Conservation (phyloP, 2,329 filamentous ascomycete species). For the Clonostachys rosea region DNA sequence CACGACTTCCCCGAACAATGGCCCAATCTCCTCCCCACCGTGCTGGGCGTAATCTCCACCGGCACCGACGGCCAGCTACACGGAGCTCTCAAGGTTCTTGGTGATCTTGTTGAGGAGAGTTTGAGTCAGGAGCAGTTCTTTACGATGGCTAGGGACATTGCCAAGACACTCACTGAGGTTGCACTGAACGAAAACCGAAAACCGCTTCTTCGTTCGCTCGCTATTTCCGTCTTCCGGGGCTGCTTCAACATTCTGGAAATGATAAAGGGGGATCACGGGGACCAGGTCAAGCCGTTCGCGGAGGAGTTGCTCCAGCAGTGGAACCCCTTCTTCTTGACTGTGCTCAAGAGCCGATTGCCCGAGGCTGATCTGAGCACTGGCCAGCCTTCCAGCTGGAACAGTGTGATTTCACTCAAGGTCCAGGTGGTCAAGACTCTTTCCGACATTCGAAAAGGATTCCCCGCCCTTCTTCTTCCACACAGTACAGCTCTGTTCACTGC, state of each 20-base stretch:
- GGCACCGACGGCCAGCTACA: constrained; percentile 79
- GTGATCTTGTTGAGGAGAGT: constrained; percentile 88
- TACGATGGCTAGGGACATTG: constrained; percentile 77
- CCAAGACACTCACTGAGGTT: constrained; percentile 78
- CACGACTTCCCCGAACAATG: constrained; percentile 93
- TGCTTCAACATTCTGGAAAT: constrained; percentile 97
- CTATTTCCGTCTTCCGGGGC: constrained; percentile 83
- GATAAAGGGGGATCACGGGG: constrained; percentile 88
- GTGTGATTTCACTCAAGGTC: constrained; percentile 79
- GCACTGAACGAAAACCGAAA: constrained; percentile 73
- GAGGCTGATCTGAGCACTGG: constrained; percentile 45
- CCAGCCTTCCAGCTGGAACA: constrained; percentile 71
- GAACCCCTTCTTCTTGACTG: constrained; percentile 83
- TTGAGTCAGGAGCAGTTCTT: constrained; percentile 96
- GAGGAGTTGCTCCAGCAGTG: constrained; percentile 79
- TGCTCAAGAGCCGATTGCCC: constrained; percentile 72
- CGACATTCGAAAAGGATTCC: constrained; percentile 82
- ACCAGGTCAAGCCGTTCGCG: constrained; percentile 82
- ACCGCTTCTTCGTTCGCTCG: constrained; percentile 72
- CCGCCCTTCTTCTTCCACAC: constrained; percentile 75
- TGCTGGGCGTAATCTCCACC: constrained; percentile 72
- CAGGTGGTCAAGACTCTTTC: constrained; percentile 93
- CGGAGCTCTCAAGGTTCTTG: constrained; percentile 81
- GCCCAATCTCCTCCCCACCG: constrained; percentile 79
- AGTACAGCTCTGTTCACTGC: constrained; percentile 79